Percentiles rank a stretch among this genome's conserved stretches.
Conservation (phyloP, 1,284 basidiomycete species). For the Leccinum pachyderme region DNA sequence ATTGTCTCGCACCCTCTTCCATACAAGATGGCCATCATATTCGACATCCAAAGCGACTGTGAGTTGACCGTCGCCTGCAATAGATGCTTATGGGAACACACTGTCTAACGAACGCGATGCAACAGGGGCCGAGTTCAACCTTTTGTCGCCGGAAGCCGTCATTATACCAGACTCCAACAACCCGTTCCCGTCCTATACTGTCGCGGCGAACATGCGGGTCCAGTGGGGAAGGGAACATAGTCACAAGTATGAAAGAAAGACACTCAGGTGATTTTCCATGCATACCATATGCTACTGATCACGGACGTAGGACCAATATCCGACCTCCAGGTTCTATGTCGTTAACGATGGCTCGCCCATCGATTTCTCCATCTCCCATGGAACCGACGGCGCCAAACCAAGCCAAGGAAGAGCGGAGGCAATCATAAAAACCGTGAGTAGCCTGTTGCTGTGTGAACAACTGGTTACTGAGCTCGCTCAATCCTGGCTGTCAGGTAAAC, state of each 20-base stretch:
- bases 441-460: not conserved
- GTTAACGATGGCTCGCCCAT: not conserved
- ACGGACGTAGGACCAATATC: not conserved
- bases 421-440: not conserved
- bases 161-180: not conserved
- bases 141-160: not conserved
- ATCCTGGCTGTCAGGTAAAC: not conserved
- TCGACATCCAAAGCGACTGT: not conserved
- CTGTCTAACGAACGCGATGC: not conserved
- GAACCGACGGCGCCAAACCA: not conserved
- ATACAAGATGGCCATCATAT: not conserved
- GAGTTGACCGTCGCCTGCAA: not conserved
- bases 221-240: not conserved
- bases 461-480: not conserved
- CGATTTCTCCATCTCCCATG: not conserved
- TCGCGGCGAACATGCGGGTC: not conserved
- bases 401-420: not conserved
- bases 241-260: not conserved
- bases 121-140: not conserved
- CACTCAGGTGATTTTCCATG: not conserved
- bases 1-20: not conserved
- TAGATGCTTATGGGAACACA: not conserved
- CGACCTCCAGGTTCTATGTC: not conserved
- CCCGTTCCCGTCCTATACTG: not conserved
- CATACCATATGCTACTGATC: not conserved